phyloP scores from a whole-genome alignment of 106 monocot species.

The Phalaenopsis aphrodite region DNA sequence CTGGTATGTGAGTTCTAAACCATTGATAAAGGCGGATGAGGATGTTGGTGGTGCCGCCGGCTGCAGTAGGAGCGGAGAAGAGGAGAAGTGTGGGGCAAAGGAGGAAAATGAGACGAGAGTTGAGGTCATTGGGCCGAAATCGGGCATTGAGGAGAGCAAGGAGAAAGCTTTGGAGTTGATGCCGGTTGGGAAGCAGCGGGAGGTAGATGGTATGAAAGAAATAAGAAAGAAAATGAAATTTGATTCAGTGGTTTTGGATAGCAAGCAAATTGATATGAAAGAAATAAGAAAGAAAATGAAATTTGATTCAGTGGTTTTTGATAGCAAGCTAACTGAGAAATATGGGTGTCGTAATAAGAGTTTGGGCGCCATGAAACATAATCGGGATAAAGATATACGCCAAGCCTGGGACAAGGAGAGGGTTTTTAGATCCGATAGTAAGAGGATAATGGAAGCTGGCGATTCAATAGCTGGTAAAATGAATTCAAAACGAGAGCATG shows the following conservation, averaged over 20 bases:
- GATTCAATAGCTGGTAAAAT: background rate
- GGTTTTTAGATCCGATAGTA: background rate
- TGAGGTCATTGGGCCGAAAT: background rate
- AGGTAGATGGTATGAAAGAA: background rate
- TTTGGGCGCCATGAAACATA: background rate
- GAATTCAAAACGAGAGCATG: slow-evolving; percentile 1
- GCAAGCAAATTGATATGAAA: background rate
- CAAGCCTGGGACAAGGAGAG: background rate
- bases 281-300: background rate
- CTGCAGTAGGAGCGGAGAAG: too few relatives aligned
- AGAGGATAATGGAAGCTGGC: background rate
- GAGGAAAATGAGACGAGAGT: background rate
- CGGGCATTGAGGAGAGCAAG: background rate
- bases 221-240: background rate
- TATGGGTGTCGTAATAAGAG: background rate
- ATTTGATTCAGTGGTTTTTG: background rate
- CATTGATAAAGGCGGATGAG: background rate
- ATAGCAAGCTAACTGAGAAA: background rate
- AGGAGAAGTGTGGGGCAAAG: background rate
- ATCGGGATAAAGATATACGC: background rate
- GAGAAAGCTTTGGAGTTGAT: background rate
- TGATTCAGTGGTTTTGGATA: background rate
- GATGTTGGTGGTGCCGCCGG: too few relatives aligned
- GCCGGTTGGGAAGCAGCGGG: background rate
- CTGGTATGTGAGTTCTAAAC: background rate